Evolutionary conservation across 805 yeast species (phyloP).

Genomic region (Geotrichum ghanense): DNA sequence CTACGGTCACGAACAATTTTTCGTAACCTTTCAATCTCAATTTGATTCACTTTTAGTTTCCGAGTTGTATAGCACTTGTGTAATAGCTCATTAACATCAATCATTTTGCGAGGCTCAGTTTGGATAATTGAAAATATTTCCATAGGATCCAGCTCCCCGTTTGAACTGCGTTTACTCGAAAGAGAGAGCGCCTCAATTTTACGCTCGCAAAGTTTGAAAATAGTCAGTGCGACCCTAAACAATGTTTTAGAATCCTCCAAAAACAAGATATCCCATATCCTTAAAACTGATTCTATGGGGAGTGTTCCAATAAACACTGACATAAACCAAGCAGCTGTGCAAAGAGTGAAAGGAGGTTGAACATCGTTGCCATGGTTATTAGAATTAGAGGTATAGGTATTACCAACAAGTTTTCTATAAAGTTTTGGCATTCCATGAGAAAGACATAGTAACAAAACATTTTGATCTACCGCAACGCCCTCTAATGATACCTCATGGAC

Average conservation of each 20-base stretch:
- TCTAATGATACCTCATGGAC: slow-evolving; percentile 83
- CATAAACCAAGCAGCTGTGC: slow-evolving; percentile 98
- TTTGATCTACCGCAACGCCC: slow-evolving; percentile 93
- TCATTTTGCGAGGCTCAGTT: slow-evolving; percentile 57
- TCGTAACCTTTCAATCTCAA: neutral
- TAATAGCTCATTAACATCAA: slow-evolving; percentile 22
- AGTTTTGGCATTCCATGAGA: slow-evolving; percentile 73
- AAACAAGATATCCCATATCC: slow-evolving; percentile 93
- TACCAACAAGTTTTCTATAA: slow-evolving; percentile 45
- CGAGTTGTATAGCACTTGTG: neutral
- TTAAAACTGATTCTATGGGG: slow-evolving; percentile 76
- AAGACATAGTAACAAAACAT: slow-evolving; percentile 79
- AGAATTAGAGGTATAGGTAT: slow-evolving; percentile 22
- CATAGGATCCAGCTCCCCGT: slow-evolving; percentile 28
- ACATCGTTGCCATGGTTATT: slow-evolving; percentile 33
- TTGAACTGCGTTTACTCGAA: slow-evolving; percentile 8
- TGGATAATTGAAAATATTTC: slow-evolving; percentile 79
- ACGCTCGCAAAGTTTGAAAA: slow-evolving; percentile 66
- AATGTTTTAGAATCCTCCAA: slow-evolving; percentile 83
- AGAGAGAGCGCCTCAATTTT: slow-evolving; percentile 36
- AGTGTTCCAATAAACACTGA: slow-evolving; percentile 84
- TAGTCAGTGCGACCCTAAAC: slow-evolving; percentile 70
- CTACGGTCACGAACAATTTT: neutral
- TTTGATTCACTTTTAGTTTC: neutral
- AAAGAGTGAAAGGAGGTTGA: slow-evolving; percentile 82